These are phyloP conservation scores for Mastigamoeba balamuthi DNA, from an alignment of 78 protist species.

Conservation along the genomic window DNA sequence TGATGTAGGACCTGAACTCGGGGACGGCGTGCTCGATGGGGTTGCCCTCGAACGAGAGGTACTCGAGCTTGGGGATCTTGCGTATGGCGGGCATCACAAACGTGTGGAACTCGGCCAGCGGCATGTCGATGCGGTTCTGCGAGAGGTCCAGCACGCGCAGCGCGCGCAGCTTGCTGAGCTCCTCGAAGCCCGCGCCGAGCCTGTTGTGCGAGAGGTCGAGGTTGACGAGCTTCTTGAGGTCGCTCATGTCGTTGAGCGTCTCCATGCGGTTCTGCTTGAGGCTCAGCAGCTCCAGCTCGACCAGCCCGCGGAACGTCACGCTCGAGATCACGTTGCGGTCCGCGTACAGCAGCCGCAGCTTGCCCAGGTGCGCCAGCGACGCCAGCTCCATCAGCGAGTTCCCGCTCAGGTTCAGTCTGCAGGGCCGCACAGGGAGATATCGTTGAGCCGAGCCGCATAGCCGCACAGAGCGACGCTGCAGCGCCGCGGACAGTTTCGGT, in stretches of 20 bases:
- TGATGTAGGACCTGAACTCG: constrained; percentile 9
- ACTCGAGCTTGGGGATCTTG: constrained; percentile 25
- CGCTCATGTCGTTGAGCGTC: constrained; percentile 3
- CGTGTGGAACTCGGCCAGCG: constrained; percentile 8
- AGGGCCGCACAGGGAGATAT: too few species aligned
- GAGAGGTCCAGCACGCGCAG: constrained; percentile 31
- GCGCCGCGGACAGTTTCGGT: too few species aligned
- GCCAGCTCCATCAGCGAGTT: constrained; percentile 27
- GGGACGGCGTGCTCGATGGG: constrained; percentile 15
- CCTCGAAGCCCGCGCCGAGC: constrained; percentile 28
- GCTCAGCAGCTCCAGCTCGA: constrained; percentile 3
- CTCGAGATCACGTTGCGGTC: constrained; percentile 19
- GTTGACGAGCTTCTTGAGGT: constrained; percentile 8
- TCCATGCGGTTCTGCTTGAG: constrained; percentile 10
- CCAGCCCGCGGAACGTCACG: constrained; percentile 4
- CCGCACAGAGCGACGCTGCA: too few species aligned
- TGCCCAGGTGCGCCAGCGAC: constrained; percentile 8
- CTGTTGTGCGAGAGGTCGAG: constrained; percentile 19
- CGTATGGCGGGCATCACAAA: constrained; percentile 6
- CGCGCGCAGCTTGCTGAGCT: constrained; percentile 17
- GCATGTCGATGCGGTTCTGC: constrained; percentile 3
- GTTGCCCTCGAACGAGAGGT: constrained; percentile 28
- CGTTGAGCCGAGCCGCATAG: too few species aligned
- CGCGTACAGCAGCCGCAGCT: constrained; percentile 12
- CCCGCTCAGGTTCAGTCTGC: constrained; percentile 26